Evolutionary conservation across 306 rosid genomes (phyloP).

Genomic region (Trifolium fragiferum): DNA sequence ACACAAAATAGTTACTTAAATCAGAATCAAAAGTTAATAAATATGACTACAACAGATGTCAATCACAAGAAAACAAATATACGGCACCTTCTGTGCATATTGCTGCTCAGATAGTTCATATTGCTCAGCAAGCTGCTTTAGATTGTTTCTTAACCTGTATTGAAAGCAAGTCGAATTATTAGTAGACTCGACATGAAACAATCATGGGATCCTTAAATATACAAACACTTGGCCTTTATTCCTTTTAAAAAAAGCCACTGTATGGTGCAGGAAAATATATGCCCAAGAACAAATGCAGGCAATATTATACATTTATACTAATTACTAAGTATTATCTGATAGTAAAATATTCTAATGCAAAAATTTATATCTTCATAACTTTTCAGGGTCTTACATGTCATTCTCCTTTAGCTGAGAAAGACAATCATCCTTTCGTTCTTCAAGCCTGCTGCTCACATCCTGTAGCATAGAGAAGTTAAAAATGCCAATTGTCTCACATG

Average conservation of each 20-base stretch:
- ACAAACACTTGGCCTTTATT: conserved; percentile 4
- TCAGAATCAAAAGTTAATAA: conserved; percentile 28
- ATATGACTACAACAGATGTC: conserved; percentile 24
- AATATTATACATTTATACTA: too few species aligned
- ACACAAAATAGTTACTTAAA: conserved; percentile 41
- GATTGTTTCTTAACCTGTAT: conserved; percentile 82
- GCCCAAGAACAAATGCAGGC: conserved; percentile 8
- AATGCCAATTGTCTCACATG: conserved; percentile 15
- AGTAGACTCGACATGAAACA: conserved; percentile 20
- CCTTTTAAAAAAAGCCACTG: conserved; percentile 2
- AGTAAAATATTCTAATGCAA: background rate
- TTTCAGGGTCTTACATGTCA: conserved; percentile 76
- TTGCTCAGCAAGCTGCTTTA: conserved; percentile 82
- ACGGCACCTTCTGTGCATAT: conserved; percentile 70
- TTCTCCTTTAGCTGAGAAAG: conserved; percentile 92
- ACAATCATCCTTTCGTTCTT: conserved; percentile 92
- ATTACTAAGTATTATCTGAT: conserved; percentile 3
- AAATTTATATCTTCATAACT: conserved; percentile 20
- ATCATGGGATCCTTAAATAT: conserved; percentile 10
- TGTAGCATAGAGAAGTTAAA: conserved; percentile 48
- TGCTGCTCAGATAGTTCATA: conserved; percentile 81
- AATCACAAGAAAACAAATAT: conserved; percentile 30
- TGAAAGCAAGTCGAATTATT: conserved; percentile 28
- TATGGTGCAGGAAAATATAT: background rate
- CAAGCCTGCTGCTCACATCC: conserved; percentile 93